Percentiles rank a stretch among this genome's conserved stretches.
These are phyloP conservation scores for Chimonanthus salicifolius DNA, from an alignment of 164 flowering plant species.

Conservation along the genomic window DNA sequence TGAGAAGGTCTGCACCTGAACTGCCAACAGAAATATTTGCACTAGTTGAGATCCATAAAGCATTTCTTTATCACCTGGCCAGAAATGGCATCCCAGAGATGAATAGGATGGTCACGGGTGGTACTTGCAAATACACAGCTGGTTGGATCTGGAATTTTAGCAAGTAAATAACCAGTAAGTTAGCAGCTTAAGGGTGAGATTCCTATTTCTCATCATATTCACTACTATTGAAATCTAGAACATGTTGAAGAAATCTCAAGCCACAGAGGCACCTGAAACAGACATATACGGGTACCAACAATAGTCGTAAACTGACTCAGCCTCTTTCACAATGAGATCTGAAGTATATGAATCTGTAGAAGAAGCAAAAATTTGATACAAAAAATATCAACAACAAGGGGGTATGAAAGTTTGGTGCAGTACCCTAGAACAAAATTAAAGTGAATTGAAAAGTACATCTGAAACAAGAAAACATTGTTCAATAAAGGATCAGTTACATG, in stretches of 20 bases:
- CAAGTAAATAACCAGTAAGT: conserved; percentile 7
- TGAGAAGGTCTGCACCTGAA: not conserved
- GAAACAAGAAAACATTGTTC: not conserved
- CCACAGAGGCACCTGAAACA: conserved; percentile 55
- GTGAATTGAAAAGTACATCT: no score
- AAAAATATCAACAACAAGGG: not conserved
- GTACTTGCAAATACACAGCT: conserved; percentile 87
- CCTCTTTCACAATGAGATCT: conserved; percentile 59
- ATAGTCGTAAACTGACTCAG: conserved; percentile 88
- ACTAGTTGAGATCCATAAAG: not conserved
- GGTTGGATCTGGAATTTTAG: conserved; percentile 57
- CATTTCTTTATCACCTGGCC: conserved; percentile 59
- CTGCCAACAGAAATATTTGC: not conserved
- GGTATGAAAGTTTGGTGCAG: not conserved
- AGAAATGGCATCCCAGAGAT: conserved; percentile 91
- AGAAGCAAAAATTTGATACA: not conserved
- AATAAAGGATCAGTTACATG: not conserved
- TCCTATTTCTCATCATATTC: not conserved
- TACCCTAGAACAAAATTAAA: not conserved
- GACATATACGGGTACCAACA: conserved; percentile 98
- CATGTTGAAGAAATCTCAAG: not conserved
- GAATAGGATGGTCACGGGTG: conserved; percentile 96
- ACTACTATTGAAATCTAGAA: not conserved
- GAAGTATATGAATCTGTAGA: conserved; percentile 75
- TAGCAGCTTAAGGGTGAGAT: conserved; percentile 2